Base-by-base conservation (phyloP, 768 basidiomycete genomes). In the Kwoniella pini region DNA sequence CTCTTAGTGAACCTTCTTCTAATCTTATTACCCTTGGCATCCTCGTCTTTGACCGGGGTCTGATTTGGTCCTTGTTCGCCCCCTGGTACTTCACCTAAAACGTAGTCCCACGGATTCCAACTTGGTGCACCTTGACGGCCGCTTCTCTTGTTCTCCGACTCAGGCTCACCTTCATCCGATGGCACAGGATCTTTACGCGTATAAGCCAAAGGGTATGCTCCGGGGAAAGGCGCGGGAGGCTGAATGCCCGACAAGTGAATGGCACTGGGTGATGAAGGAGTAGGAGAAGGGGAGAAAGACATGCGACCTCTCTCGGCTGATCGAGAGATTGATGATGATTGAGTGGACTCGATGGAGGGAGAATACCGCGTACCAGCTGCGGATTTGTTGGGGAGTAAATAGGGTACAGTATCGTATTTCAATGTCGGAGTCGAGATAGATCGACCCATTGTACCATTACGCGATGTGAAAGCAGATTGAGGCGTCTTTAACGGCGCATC, bases 101-200 rank as follows among this genome's bases (percentile, higher is more conserved):
- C 27, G 36, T 70, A 70, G 40, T 70, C 68, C 68, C 68, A 70
- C 5, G 68, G 68, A 28, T 70, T 70, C 52, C 52, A 59, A 48
- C 68, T 70, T 4, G 57, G 54, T 5, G 61, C 60, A 22, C 60
- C 58, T 43, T 60, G 50, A 39, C 61, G 52, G 3, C 46, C 36
- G 26, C 54, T 44, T 17, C 45, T 30, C 36, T 64, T 64, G 44
- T 44, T 45, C 33, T 57, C 57, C 2, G 53, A 43, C 4, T 53
- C 60, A 7, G 49, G 56, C 7, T 40, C 57, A 26, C 42, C 58
- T 3, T 62, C 63, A n/a, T 62, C 57, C 3, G 46, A 28, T 3
- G 67, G 67, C 0, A 65, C 64, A 4, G 67, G 67, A 21, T 65
- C 63, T 51, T 63, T 59, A 6, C 57, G 56, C 3, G 60, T 53